Evolutionary conservation across 768 basidiomycete genomes (phyloP).

Genomic region (Mycena pura): DNA sequence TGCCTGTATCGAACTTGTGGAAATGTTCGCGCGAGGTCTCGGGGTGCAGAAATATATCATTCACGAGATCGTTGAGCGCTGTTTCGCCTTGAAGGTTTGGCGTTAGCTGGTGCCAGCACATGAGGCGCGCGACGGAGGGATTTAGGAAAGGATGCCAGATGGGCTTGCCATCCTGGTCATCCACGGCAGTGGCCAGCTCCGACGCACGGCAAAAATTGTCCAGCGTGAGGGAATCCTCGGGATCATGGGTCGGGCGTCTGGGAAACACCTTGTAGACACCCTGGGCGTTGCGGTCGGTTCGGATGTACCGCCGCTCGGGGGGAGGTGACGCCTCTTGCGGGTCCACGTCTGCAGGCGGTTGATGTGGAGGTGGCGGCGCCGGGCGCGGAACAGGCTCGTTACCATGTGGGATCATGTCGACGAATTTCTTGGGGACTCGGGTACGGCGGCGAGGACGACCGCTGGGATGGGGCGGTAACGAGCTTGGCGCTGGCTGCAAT

Average conservation of each 20-base stretch:
- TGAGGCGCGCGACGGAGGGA: slow-evolving; percentile 24
- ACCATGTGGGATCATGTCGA: neutral
- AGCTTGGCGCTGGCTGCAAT: too few relatives aligned
- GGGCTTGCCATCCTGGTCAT: slow-evolving; percentile 21
- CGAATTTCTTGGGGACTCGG: neutral
- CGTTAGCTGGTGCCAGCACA: slow-evolving; percentile 31
- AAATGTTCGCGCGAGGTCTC: slow-evolving; percentile 34
- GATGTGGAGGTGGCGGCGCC: neutral
- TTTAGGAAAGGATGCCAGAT: slow-evolving; percentile 30
- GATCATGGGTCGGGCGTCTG: slow-evolving; percentile 23
- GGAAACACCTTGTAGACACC: slow-evolving; percentile 32
- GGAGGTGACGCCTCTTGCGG: neutral
- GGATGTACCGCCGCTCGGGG: slow-evolving; percentile 4
- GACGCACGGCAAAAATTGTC: slow-evolving; percentile 24
- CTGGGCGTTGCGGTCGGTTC: slow-evolving; percentile 29
- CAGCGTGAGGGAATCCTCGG: slow-evolving; percentile 23
- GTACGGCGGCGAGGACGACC: neutral
- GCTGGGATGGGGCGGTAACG: neutral
- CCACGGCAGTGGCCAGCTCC: neutral
- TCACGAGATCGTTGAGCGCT: slow-evolving; percentile 31
- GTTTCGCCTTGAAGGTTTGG: slow-evolving; percentile 27
- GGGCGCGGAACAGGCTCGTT: too few relatives aligned
- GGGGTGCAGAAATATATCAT: slow-evolving; percentile 29
- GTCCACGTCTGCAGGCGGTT: neutral
- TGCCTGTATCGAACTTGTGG: slow-evolving; percentile 23